phyloP scores from a whole-genome alignment of 1,284 basidiomycete genomes.

The Phellinidium pouzarii region DNA sequence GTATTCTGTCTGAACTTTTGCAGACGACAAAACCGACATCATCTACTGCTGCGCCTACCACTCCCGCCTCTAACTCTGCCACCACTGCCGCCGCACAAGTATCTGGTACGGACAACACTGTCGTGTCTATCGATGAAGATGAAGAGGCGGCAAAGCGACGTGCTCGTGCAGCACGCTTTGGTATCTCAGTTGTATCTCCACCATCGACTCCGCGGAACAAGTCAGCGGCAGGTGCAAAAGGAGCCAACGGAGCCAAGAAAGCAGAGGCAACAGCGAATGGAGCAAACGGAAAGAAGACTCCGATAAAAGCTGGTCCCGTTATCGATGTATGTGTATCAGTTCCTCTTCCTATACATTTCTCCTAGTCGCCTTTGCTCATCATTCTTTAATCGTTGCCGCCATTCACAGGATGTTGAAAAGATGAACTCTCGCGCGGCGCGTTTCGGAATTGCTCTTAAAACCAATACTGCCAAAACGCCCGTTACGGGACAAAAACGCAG shows the following conservation, averaged over 20 bases:
- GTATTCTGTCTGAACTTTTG: not conserved
- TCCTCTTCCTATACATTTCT: slow-evolving; percentile 27
- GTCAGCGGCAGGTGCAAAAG: not conserved
- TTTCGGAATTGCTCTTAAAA: slow-evolving; percentile 35
- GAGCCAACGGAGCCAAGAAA: no score
- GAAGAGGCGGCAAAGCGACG: slow-evolving; percentile 51
- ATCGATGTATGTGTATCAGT: slow-evolving; percentile 3
- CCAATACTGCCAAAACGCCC: slow-evolving; percentile 7
- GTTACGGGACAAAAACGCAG: slow-evolving; percentile 35
- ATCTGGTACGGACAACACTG: slow-evolving; percentile 11
- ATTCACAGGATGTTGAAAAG: slow-evolving; percentile 40
- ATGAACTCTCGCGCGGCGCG: slow-evolving; percentile 44
- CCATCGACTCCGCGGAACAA: slow-evolving; percentile 10
- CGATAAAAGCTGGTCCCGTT: not conserved
- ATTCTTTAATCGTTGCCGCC: not conserved
- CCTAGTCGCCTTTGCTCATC: slow-evolving; percentile 18
- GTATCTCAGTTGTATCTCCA: slow-evolving; percentile 53
- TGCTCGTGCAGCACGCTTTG: slow-evolving; percentile 60
- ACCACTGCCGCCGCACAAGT: slow-evolving; percentile 17
- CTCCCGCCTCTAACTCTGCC: slow-evolving; percentile 12
- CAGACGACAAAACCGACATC: not conserved
- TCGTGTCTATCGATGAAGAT: slow-evolving; percentile 28
- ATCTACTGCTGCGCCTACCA: slow-evolving; percentile 8
- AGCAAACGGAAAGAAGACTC: not conserved
- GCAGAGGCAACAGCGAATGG: no score